A percentile compares a stretch with the other conserved stretches of the same genome.
Evolutionary conservation across 2,329 filamentous ascomycete species (phyloP).

Genomic region (Colletotrichum acutatum): DNA sequence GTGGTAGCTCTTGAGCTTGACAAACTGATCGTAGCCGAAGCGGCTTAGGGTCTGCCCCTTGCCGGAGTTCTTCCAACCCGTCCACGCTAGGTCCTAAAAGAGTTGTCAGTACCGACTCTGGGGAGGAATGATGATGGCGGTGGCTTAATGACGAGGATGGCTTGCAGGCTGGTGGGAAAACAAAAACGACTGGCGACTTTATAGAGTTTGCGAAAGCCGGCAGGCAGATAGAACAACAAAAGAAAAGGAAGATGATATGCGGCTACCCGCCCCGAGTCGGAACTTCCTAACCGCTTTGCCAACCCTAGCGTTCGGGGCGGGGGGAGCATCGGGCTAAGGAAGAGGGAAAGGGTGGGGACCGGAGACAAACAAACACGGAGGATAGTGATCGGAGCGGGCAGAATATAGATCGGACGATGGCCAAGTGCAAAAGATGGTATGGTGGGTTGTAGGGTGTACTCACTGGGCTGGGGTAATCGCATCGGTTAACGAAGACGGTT

Average conservation of each 20-base stretch:
- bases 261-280: neutral
- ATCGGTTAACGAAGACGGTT: slow-evolving; percentile 95
- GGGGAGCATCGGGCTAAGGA: neutral
- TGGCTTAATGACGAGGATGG: slow-evolving; percentile 35
- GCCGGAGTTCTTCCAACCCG: slow-evolving; percentile 97
- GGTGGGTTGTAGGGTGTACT: slow-evolving; percentile 50
- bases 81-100: slow-evolving; percentile 88
- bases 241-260: neutral
- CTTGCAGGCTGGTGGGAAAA: neutral
- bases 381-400: neutral
- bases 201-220: neutral
- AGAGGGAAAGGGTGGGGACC: slow-evolving; percentile 2
- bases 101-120: slow-evolving; percentile 6
- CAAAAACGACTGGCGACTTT: neutral
- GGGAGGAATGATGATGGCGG: neutral
- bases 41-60: slow-evolving; percentile 89
- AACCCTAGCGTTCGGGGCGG: neutral
- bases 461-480: slow-evolving; percentile 92
- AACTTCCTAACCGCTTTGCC: neutral
- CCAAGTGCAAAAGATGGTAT: neutral
- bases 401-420: slow-evolving; percentile 2
- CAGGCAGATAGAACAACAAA: neutral
- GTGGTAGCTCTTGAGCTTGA: slow-evolving; percentile 96
- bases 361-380: slow-evolving; percentile 14
- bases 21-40: slow-evolving; percentile 95